Percentiles rank a stretch among this genome's conserved stretches.
Conservation (phyloP, 73 alveolate genomes). For the Paramecium sexaurelia region DNA sequence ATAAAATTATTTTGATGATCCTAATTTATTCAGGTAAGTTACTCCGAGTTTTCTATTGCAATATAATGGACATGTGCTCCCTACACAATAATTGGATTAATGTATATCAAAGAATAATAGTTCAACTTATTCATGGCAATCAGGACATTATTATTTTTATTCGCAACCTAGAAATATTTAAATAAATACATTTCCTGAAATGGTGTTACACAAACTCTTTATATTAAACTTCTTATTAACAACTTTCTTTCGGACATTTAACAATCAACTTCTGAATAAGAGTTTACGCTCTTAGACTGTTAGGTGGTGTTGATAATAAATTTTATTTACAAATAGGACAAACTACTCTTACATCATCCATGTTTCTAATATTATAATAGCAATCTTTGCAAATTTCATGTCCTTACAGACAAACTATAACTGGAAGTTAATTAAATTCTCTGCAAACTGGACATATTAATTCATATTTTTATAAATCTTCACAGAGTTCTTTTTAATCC, state of each 20-base stretch:
- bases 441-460: slow-evolving; percentile 39
- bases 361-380: background rate
- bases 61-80: background rate
- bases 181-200: background rate
- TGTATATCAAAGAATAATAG: background rate
- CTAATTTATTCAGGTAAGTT: background rate
- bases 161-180: background rate
- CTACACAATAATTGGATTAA: slow-evolving; percentile 5
- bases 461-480: background rate
- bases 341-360: background rate
- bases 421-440: slow-evolving; percentile 35
- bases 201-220: background rate
- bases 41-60: slow-evolving; percentile 46
- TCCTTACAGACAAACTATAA: slow-evolving; percentile 16
- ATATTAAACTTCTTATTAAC: background rate
- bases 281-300: slow-evolving; percentile 33
- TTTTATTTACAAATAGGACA: slow-evolving; percentile 16
- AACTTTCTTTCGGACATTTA: background rate
- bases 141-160: background rate
- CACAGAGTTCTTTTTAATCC: background rate
- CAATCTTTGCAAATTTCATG: slow-evolving; percentile 60
- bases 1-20: slow-evolving; percentile 47
- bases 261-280: background rate
- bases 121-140: slow-evolving; percentile 26
- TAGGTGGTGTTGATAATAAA: background rate